Conservation (phyloP, 75 land plant genomes). For the Isoetes taiwanensis region DNA sequence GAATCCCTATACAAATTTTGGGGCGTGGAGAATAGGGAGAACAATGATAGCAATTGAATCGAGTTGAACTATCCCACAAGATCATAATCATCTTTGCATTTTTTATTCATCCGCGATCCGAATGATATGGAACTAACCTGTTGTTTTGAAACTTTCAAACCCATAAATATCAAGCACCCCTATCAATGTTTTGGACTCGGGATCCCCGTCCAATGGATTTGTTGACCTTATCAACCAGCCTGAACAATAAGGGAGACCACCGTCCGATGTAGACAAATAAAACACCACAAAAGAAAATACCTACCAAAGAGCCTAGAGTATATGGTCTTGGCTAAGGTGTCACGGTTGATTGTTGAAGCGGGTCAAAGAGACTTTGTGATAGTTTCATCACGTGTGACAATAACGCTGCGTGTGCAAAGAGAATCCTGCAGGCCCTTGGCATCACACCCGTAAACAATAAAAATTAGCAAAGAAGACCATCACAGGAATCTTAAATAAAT, state of each 20-base stretch:
- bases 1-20: too few relatives aligned
- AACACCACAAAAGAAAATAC: slow-evolving; percentile 23
- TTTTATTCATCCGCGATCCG: too few relatives aligned
- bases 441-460: slow-evolving; percentile 58
- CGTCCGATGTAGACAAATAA: background rate
- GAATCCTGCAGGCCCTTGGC: slow-evolving; percentile 63
- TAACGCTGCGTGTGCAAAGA: slow-evolving; percentile 70
- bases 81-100: too few relatives aligned
- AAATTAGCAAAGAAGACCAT: too few relatives aligned
- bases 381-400: slow-evolving; percentile 91
- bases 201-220: slow-evolving; percentile 95
- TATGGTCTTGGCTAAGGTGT: slow-evolving; percentile 86
- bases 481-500: too few relatives aligned
- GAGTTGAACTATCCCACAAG: too few relatives aligned
- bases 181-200: slow-evolving; percentile 64
- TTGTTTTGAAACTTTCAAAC: slow-evolving; percentile 97
- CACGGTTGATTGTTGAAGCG: slow-evolving; percentile 51
- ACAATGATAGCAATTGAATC: too few relatives aligned
- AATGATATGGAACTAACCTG: slow-evolving; percentile 68
- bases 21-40: too few relatives aligned
- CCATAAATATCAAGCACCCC: slow-evolving; percentile 99
- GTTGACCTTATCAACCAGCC: slow-evolving; percentile 93
- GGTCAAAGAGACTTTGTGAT: slow-evolving; percentile 75
- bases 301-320: slow-evolving; percentile 93
- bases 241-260: too few relatives aligned